A percentile compares a stretch with the other conserved stretches of the same genome.
phyloP scores from a whole-genome alignment of 208 protist genomes.

The Wallacemonas rigidus region DNA sequence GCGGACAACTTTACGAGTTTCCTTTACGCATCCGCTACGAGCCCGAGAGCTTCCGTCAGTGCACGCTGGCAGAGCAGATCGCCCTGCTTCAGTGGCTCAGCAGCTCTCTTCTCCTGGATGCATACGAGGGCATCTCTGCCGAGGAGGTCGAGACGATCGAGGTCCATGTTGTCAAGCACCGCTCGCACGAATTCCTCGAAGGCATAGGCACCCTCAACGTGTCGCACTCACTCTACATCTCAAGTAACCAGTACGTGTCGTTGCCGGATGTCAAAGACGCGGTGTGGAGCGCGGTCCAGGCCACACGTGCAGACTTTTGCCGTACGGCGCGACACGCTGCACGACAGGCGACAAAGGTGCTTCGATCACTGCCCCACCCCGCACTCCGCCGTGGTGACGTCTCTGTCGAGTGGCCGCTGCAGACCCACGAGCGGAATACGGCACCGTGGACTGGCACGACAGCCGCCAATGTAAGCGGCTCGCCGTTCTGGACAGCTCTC shows the following conservation, averaged over 20 bases:
- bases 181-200: constrained; percentile 48
- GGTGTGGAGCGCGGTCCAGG: constrained; percentile 26
- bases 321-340: not conserved
- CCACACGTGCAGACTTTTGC: constrained; percentile 30
- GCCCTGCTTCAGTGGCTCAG: constrained; percentile 74
- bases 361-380: constrained; percentile 57
- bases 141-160: constrained; percentile 56
- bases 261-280: constrained; percentile 44
- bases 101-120: constrained; percentile 64
- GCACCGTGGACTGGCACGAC: not conserved
- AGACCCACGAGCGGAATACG: constrained; percentile 2
- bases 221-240: constrained; percentile 65
- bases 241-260: constrained; percentile 38
- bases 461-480: not conserved
- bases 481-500: constrained; percentile 3
- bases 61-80: constrained; percentile 49
- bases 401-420: constrained; percentile 50
- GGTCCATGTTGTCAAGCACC: constrained; percentile 53
- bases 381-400: constrained; percentile 46
- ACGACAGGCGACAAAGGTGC: constrained; percentile 29
- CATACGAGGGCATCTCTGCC: constrained; percentile 36
- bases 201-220: constrained; percentile 32
- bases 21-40: constrained; percentile 67
- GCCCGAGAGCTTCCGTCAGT: constrained; percentile 38
- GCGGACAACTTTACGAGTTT: constrained; percentile 49